Evolutionary conservation across 2,329 filamentous ascomycete species (phyloP), one percentile per base, ranked within the genome.

Genomic region (Triangularia verruculosa): DNA sequence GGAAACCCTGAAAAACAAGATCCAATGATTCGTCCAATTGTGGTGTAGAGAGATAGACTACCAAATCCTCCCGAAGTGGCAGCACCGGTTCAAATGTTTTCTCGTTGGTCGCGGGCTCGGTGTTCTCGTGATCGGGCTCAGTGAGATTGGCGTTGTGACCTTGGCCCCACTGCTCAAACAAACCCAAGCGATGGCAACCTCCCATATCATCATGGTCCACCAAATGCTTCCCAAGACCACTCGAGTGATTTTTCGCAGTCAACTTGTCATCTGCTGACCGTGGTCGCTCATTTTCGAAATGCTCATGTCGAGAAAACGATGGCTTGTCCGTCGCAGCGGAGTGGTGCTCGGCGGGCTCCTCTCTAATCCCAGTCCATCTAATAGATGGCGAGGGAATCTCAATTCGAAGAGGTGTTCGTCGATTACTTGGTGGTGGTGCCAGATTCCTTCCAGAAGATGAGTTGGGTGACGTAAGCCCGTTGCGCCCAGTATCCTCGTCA

Each of bases 61-160:
- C 78, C 1, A 87, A 70, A 65, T 89, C 83, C 69, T 89, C 86
- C 0, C 77, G 69, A 51, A 85, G 73, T 0, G 82, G 80, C 22
- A 89, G 75, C 0, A 86, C 77, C 0, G 82, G 76, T 32, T 78
- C 74, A 43, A 79, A 78, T 0, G 71, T 61, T 15, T 70, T 63
- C 8, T 72, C 61, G 7, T 64, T 47, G 13, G 68, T 20, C 24
- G 56, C 43, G 9, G 17, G 39, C 39, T 17, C 39, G n/a, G 39
- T 47, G 39, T 12, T 2, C 15, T 55, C 1, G 24, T 22, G 9
- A 13, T 56, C 27, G 12, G 27, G 4, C 6, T 12, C n/a, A 12
- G 57, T 17, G 27, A n/a, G 4, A 20, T 24, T n/a, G 39, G 25
- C 20, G 39, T 56, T 11, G 25, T 20, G n/a, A 24, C 22, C 27